Conservation (phyloP, 2,329 filamentous ascomycete species). For the Aspergillus pseudoviridinutans region DNA sequence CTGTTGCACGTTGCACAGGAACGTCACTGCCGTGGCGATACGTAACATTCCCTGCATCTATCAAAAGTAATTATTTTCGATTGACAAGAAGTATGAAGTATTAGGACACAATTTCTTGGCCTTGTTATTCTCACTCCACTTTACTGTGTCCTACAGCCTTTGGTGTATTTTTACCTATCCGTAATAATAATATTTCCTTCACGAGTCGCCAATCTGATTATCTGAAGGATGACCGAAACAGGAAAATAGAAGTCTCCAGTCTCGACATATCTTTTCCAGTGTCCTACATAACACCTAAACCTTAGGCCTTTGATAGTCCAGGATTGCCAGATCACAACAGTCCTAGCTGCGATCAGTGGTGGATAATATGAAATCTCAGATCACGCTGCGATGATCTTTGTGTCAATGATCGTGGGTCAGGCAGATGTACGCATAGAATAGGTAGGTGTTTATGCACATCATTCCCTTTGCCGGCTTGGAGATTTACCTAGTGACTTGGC, state of each 20-base stretch:
- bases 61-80: not conserved
- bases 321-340: not conserved
- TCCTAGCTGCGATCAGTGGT: too few species aligned
- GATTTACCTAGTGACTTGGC: too few species aligned
- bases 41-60: not conserved
- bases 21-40: not conserved
- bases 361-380: not conserved
- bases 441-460: too few species aligned
- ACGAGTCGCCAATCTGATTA: not conserved
- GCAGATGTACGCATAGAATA: too few species aligned
- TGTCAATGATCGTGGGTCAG: too few species aligned
- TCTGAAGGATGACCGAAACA: too few species aligned
- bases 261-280: too few species aligned
- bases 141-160: not conserved
- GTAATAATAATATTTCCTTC: not conserved
- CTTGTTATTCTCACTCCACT: too few species aligned
- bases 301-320: not conserved
- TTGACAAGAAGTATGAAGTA: not conserved
- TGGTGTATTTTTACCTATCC: not conserved
- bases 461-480: too few species aligned
- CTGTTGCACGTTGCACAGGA: not conserved
- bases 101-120: not conserved
- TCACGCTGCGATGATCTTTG: not conserved
- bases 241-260: too few species aligned
- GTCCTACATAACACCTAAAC: too few species aligned